These are phyloP conservation scores for Candolleomyces aberdarensis DNA, from an alignment of 768 basidiomycete genomes.

Conservation along the genomic window DNA sequence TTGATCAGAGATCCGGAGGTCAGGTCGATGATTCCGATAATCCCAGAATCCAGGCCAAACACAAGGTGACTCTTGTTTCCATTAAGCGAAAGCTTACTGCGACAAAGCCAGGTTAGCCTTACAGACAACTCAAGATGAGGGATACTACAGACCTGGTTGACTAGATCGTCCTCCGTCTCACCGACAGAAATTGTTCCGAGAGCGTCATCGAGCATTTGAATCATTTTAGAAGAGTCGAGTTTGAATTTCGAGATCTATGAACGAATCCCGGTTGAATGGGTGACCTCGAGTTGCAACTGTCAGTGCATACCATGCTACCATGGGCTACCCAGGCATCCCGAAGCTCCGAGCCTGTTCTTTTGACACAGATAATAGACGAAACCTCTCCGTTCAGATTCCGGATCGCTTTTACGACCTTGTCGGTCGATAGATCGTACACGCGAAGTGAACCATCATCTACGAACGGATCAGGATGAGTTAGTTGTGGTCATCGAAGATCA, in stretches of 20 bases:
- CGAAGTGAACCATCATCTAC: slow-evolving; percentile 70
- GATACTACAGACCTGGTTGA: slow-evolving; percentile 61
- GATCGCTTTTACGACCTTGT: slow-evolving; percentile 62
- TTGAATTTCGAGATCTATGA: slow-evolving; percentile 41
- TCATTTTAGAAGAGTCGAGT: slow-evolving; percentile 47
- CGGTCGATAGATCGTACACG: slow-evolving; percentile 56
- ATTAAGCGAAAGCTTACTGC: slow-evolving; percentile 64
- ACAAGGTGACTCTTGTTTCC: slow-evolving; percentile 54
- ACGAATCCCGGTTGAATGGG: background rate
- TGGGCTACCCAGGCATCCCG: slow-evolving; percentile 65
- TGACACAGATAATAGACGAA: slow-evolving; percentile 55
- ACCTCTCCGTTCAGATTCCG: slow-evolving; percentile 55
- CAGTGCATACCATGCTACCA: slow-evolving; percentile 48
- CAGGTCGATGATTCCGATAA: slow-evolving; percentile 64
- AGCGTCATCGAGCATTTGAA: slow-evolving; percentile 53
- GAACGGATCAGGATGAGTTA: background rate
- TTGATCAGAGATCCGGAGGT: slow-evolving; percentile 40
- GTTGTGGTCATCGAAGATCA: background rate
- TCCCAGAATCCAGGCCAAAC: slow-evolving; percentile 68
- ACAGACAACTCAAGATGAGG: background rate
- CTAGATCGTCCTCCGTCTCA: slow-evolving; percentile 48
- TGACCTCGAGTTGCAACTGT: background rate
- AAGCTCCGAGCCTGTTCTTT: slow-evolving; percentile 36
- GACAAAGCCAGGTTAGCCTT: slow-evolving; percentile 22
- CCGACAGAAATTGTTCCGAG: slow-evolving; percentile 41